A percentile compares a stretch with the other conserved stretches of the same genome.
Conservation (phyloP, 441 rosid genomes). For the Jatropha multifida region DNA sequence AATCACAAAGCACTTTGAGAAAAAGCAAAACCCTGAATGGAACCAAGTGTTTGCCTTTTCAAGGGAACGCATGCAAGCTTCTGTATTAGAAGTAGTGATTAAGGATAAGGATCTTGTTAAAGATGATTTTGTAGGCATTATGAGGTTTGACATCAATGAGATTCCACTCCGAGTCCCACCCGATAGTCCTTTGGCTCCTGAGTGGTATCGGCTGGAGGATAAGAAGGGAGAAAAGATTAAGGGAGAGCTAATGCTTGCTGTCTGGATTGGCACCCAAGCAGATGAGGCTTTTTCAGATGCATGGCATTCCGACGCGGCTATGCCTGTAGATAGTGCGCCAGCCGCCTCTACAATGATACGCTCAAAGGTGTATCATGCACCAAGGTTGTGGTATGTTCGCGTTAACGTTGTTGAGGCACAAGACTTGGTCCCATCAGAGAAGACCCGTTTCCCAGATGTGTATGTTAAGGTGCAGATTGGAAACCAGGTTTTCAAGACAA, state of each 20-base stretch:
- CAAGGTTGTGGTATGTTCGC: conserved; percentile 87
- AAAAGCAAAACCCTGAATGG: conserved; percentile 90
- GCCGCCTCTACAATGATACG: conserved; percentile 57
- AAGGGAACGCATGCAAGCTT: conserved; percentile 92
- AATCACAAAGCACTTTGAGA: conserved; percentile 81
- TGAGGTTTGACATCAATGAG: conserved; percentile 77
- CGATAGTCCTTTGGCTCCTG: conserved; percentile 93
- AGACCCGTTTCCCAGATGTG: conserved; percentile 77
- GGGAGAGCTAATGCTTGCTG: conserved; percentile 97
- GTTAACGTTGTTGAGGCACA: conserved; percentile 88
- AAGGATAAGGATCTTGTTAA: conserved; percentile 83
- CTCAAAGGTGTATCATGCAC: conserved; percentile 93
- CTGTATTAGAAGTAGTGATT: conserved; percentile 70
- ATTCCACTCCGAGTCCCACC: conserved; percentile 89
- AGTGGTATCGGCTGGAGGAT: conserved; percentile 84
- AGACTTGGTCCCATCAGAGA: conserved; percentile 75
- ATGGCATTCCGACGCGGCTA: conserved; percentile 97
- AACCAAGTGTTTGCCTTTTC: conserved; percentile 95
- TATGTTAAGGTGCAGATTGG: conserved; percentile 85
- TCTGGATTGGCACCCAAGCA: conserved; percentile 98
- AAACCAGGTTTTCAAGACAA: conserved; percentile 81
- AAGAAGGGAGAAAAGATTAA: conserved; percentile 85
- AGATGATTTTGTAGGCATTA: conserved; percentile 84
- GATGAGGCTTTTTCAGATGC: conserved; percentile 96
- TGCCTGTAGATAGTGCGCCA: conserved; percentile 60